phyloP scores from a whole-genome alignment of 2,329 filamentous ascomycete genomes.

The Dothidotthia symphoricarpi region DNA sequence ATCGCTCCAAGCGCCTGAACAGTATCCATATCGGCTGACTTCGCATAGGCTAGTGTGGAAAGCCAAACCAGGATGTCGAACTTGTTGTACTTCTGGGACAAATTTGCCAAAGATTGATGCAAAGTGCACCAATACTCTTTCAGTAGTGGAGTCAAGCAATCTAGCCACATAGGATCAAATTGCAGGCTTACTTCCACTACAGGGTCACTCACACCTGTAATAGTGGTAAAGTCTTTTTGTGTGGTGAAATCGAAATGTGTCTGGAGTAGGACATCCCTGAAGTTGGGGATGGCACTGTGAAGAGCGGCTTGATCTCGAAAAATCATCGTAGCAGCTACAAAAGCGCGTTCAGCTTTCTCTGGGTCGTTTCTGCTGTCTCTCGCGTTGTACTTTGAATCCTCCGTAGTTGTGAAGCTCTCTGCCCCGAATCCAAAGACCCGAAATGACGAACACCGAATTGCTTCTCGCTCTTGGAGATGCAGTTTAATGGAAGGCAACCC shows the following conservation, averaged over 20 bases:
- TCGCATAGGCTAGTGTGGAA: slow-evolving; percentile 24
- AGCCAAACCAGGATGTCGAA: slow-evolving; percentile 29
- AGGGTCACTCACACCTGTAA: too few species aligned
- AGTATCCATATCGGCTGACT: slow-evolving; percentile 18
- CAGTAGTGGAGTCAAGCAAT: slow-evolving; percentile 6
- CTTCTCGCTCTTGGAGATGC: slow-evolving; percentile 27
- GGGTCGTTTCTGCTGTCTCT: slow-evolving; percentile 10
- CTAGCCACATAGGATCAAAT: slow-evolving; percentile 27
- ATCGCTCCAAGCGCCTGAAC: slow-evolving; percentile 26
- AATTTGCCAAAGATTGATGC: slow-evolving; percentile 13
- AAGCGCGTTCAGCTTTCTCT: slow-evolving; percentile 12
- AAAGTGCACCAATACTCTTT: slow-evolving; percentile 22
- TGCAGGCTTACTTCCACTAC: slow-evolving; percentile 7
- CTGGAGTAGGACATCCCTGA: slow-evolving; percentile 5
- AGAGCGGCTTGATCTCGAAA: slow-evolving; percentile 14
- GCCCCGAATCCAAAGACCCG: slow-evolving; percentile 34
- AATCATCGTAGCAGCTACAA: slow-evolving; percentile 16
- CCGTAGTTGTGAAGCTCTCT: slow-evolving; percentile 18
- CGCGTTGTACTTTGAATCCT: slow-evolving; percentile 24
- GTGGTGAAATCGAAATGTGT: slow-evolving; percentile 6
- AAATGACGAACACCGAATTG: slow-evolving; percentile 32
- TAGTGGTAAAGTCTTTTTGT: slow-evolving; percentile 5
- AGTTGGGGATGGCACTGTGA: slow-evolving; percentile 5
- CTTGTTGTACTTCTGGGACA: slow-evolving; percentile 4
- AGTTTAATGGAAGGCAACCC: slow-evolving; percentile 8